Evolutionary conservation across 108 stramenopile genomes (phyloP), one percentile per base, ranked within the genome.

Genomic region (Schizochytrium sp.): DNA sequence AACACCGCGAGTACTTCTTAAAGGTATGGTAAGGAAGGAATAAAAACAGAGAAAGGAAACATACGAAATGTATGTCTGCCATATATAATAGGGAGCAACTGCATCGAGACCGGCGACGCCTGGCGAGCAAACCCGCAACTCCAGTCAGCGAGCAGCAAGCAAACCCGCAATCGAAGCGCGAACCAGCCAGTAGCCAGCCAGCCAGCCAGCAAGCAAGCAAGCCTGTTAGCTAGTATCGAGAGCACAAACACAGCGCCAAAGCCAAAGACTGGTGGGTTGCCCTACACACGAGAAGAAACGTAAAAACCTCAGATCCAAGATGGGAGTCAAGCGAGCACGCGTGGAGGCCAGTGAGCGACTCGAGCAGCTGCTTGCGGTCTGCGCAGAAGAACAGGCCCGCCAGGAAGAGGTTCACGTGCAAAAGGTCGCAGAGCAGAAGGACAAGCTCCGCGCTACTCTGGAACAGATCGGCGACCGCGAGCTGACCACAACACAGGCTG

Each of bases 291-390:
- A 28, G 28, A 28, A 28, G 28, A 28, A 28, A 28, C 28, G 28
- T 28, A 28, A 28, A 28, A 28, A 28, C 28, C 28, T 28, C 28
- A 28, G 28, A 28, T 28, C 28, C 28, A 69, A 69, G 64, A 69
- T 69, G 64, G 64, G 64, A 7, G 64, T 69, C 64, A 69, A 69
- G 64, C 64, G 64, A 12, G 64, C 64, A 15, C 64, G 64, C 64
- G 44, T 8, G 42, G 64, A 69, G 64, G 64, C 64, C 12, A 69
- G 44, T 44, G 64, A 69, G 42, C 12, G 64, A 7, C 64, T 69
- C 64, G 64, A 69, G 64, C 64, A 69, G 64, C 64, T 69, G 64
- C 64, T 69, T 44, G 64, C 64, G 44, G 64, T 69, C 64, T 69
- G 64, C 64, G 64, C 64, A 38, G 64, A 69, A 44, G 64, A 69